Evolutionary conservation across 192 early-diverging fungal species (phyloP).

Genomic region (Backusella macrospora): DNA sequence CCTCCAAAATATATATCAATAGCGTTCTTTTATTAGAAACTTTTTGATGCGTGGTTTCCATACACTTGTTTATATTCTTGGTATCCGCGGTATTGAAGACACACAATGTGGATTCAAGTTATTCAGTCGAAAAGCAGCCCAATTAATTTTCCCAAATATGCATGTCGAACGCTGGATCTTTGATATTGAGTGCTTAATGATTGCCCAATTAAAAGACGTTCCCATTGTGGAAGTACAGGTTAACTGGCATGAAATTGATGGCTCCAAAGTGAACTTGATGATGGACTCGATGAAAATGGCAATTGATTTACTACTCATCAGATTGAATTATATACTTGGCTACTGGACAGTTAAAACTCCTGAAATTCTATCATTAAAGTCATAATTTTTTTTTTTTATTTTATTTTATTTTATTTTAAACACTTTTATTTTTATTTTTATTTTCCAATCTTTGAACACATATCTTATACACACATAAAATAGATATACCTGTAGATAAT

Average conservation of each 20-base stretch:
- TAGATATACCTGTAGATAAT: not conserved
- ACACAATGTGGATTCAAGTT: constrained; percentile 99
- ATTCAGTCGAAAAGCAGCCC: constrained; percentile 77
- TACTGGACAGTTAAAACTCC: constrained; percentile 60
- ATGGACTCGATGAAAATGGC: constrained; percentile 91
- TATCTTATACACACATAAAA: no score
- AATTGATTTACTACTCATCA: constrained; percentile 82
- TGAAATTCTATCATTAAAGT: not conserved
- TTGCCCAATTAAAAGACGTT: constrained; percentile 71
- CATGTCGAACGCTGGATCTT: constrained; percentile 98
- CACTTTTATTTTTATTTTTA: not conserved
- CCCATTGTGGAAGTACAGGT: constrained; percentile 90
- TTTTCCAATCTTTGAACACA: not conserved
- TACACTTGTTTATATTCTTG: constrained; percentile 83
- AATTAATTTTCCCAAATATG: constrained; percentile 83
- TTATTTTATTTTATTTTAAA: not conserved
- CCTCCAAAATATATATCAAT: constrained; percentile 4
- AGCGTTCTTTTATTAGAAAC: constrained; percentile 91
- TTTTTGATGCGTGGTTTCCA: constrained; percentile 96
- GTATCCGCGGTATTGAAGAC: constrained; percentile 86
- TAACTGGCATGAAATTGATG: constrained; percentile 96
- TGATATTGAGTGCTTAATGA: constrained; percentile 92
- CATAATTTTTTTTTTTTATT: not conserved
- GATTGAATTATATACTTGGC: constrained; percentile 83
- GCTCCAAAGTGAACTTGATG: constrained; percentile 89